Evolutionary conservation across 1,284 basidiomycete species (phyloP).

Genomic region (Melanopsichium pennsylvanicum): DNA sequence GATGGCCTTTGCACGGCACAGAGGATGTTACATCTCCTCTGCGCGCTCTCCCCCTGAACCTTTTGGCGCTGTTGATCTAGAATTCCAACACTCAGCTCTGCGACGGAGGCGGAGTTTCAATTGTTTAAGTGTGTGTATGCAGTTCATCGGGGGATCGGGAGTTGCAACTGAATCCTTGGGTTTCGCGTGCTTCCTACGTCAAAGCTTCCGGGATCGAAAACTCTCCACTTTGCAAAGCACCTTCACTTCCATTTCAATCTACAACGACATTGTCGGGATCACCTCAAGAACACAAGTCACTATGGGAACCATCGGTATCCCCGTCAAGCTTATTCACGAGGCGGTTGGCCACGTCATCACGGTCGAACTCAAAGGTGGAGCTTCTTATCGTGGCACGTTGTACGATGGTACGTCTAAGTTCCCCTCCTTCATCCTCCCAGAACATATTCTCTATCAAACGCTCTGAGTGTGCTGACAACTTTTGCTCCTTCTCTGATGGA

Average conservation of each 20-base stretch:
- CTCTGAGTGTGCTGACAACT: not conserved
- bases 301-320: conserved; percentile 66
- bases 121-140: no score
- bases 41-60: no score
- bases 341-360: conserved; percentile 93
- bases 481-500: no score
- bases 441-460: not conserved
- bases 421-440: no score
- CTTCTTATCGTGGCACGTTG: conserved; percentile 95
- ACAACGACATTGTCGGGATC: not conserved
- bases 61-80: conserved; percentile 14
- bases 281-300: not conserved
- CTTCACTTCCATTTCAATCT: not conserved
- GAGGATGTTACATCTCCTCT: no score
- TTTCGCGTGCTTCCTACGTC: no score
- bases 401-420: conserved; percentile 75
- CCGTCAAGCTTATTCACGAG: conserved; percentile 67
- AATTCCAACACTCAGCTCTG: conserved; percentile 19
- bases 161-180: no score
- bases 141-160: no score
- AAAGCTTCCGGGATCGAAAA: no score
- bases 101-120: not conserved
- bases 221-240: not conserved
- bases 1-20: no score
- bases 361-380: conserved; percentile 95